phyloP scores from a whole-genome alignment of 2,329 filamentous ascomycete genomes.

The Dactylellina sp. region DNA sequence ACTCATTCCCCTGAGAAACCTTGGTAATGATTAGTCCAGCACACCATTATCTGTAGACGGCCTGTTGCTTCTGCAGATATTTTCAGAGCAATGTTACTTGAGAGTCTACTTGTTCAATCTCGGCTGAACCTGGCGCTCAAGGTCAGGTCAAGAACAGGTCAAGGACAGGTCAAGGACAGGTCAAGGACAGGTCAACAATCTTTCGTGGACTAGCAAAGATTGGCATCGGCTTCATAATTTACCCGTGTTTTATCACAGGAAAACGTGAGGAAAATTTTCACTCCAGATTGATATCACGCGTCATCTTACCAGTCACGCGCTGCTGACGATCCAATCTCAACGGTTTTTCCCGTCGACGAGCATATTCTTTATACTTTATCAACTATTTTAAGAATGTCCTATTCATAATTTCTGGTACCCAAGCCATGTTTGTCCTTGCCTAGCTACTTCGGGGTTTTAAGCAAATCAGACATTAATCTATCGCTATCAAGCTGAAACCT shows the following conservation, averaged over 20 bases:
- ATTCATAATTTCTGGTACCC: slow-evolving; percentile 20
- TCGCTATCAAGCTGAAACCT: slow-evolving; percentile 21
- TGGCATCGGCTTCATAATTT: slow-evolving; percentile 19
- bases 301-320: slow-evolving; percentile 28
- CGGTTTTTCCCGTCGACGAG: not conserved
- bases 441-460: slow-evolving; percentile 11
- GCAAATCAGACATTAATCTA: slow-evolving; percentile 15
- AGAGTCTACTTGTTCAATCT: slow-evolving; percentile 14
- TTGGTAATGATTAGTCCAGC: slow-evolving; percentile 39
- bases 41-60: slow-evolving; percentile 41
- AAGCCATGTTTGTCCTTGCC: slow-evolving; percentile 17
- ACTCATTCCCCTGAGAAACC: slow-evolving; percentile 47
- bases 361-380: not conserved
- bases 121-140: slow-evolving; percentile 25
- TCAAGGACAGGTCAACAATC: too few relatives aligned
- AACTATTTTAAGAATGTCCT: slow-evolving; percentile 19
- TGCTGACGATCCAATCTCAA: slow-evolving; percentile 34
- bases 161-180: not conserved
- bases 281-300: slow-evolving; percentile 19
- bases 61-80: slow-evolving; percentile 1
- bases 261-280: slow-evolving; percentile 10
- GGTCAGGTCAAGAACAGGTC: slow-evolving; percentile 5
- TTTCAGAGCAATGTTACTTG: not conserved
- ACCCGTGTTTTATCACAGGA: slow-evolving; percentile 22
- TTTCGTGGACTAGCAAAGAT: too few relatives aligned